These are phyloP conservation scores for Zoysia pacifica DNA, from an alignment of 176 grass and related monocot species.

Conservation along the genomic window DNA sequence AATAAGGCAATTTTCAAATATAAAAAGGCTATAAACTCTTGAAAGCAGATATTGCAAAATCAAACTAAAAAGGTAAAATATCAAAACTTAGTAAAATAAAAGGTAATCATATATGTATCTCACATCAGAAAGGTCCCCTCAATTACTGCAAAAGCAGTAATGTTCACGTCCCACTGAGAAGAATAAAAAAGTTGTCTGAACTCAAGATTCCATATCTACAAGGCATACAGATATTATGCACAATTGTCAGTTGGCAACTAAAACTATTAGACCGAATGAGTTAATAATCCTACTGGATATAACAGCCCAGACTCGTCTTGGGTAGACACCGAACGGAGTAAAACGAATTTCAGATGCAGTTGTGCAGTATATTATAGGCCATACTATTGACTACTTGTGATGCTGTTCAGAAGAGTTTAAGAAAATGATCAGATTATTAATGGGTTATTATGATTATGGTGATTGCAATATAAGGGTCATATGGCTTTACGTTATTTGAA, in stretches of 20 bases:
- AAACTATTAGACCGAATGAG: not conserved
- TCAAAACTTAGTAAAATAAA: not conserved
- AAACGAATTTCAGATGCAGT: not conserved
- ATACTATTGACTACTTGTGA: not conserved
- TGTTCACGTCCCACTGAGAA: conserved; percentile 71
- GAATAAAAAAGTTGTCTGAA: conserved; percentile 76
- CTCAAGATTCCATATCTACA: conserved; percentile 96
- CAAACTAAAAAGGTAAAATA: conserved; percentile 21
- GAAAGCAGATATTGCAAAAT: conserved; percentile 3
- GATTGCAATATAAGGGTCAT: not conserved
- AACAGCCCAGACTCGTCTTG: not conserved
- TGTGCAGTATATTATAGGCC: not conserved
- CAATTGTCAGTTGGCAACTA: not conserved
- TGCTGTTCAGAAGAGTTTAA: not conserved
- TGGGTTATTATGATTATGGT: too few species aligned
- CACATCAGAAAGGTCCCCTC: conserved; percentile 78
- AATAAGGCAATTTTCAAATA: conserved; percentile 35
- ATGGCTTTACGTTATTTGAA: not conserved
- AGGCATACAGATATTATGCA: not conserved
- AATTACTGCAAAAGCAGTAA: conserved; percentile 93
- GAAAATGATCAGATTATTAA: not conserved
- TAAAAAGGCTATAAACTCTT: conserved; percentile 12
- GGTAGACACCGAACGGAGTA: not conserved
- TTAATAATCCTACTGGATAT: not conserved
- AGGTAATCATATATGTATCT: conserved; percentile 34